phyloP scores from a whole-genome alignment of 345 rosid genomes.

The Balakata baccata region DNA sequence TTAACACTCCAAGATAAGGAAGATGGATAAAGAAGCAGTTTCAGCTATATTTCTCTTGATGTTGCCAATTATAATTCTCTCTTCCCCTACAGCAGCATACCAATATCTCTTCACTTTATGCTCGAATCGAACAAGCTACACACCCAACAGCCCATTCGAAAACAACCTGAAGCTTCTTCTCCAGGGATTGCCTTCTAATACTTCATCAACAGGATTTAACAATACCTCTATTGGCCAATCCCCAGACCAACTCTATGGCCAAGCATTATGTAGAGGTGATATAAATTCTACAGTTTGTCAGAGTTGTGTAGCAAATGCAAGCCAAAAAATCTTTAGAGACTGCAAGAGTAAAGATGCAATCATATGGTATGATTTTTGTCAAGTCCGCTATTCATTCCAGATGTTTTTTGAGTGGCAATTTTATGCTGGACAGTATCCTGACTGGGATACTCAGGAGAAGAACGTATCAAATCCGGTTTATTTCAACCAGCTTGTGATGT shows the following conservation, averaged over 20 bases:
- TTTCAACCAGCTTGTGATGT: not conserved
- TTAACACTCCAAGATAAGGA: not conserved
- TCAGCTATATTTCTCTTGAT: constrained; percentile 2
- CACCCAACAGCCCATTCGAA: constrained; percentile 19
- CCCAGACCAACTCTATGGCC: constrained; percentile 23
- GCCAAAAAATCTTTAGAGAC: constrained; percentile 7
- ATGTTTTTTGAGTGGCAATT: constrained; percentile 6
- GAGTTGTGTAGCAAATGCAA: constrained; percentile 30
- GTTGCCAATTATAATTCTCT: constrained; percentile 3
- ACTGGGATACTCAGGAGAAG: constrained; percentile 10
- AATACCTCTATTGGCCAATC: constrained; percentile 15
- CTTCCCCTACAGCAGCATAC: not conserved
- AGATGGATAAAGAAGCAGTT: not conserved
- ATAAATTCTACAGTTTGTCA: constrained; percentile 19
- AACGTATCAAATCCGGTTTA: constrained; percentile 12
- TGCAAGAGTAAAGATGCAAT: constrained; percentile 21
- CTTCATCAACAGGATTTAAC: constrained; percentile 27
- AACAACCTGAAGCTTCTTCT: constrained; percentile 23
- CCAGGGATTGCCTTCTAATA: constrained; percentile 10
- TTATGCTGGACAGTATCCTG: constrained; percentile 30
- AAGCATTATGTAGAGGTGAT: constrained; percentile 38
- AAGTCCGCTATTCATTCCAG: constrained; percentile 31
- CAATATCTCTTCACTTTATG: constrained; percentile 4
- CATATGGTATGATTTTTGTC: constrained; percentile 37
- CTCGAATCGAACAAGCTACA: not conserved